Conservation (phyloP, 306 rosid genomes). For the Prunus mira region DNA sequence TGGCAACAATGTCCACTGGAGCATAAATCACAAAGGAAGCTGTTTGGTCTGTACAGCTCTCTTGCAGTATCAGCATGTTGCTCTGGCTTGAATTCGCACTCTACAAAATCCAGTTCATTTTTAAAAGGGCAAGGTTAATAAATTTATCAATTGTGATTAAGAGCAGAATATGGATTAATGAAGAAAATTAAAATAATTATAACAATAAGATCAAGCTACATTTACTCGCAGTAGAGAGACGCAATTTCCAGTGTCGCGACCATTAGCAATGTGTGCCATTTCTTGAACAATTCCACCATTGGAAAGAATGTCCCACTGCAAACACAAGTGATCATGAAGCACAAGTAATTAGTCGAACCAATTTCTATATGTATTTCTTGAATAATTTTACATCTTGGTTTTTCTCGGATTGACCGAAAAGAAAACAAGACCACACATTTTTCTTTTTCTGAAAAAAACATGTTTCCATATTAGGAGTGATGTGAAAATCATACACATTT, state of each 20-base stretch:
- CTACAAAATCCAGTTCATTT: conserved; percentile 26
- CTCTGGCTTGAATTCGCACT: conserved; percentile 97
- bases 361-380: too few species aligned
- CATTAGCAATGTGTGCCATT: conserved; percentile 97
- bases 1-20: conserved; percentile 84
- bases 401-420: not conserved
- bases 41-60: conserved; percentile 77
- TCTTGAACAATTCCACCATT: conserved; percentile 92
- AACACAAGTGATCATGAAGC: not conserved
- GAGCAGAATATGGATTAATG: not conserved
- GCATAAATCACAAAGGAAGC: conserved; percentile 87
- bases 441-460: too few species aligned
- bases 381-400: not conserved
- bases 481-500: not conserved
- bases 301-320: conserved; percentile 97
- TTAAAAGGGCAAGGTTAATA: not conserved
- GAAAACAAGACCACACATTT: too few species aligned
- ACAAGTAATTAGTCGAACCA: too few species aligned
- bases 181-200: not conserved
- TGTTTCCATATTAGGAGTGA: not conserved
- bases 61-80: conserved; percentile 93
- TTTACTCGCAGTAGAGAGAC: conserved; percentile 87
- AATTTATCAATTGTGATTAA: not conserved
- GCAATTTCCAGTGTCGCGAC: conserved; percentile 82
- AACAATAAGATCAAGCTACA: conserved; percentile 34